phyloP scores from a whole-genome alignment of 1,284 basidiomycete species.

The Fistulina hepatica region DNA sequence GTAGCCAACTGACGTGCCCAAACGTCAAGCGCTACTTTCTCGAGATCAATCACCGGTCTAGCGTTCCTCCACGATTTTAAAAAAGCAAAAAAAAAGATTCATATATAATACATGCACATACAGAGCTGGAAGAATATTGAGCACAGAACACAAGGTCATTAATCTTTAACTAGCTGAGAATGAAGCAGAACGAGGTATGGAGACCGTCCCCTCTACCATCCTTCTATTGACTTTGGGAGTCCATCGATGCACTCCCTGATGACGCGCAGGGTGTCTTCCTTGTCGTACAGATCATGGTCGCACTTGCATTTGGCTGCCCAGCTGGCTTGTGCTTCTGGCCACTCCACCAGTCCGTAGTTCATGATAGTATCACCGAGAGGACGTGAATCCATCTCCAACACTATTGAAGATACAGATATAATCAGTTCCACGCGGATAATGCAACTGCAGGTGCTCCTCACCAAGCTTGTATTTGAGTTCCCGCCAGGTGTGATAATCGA shows the following conservation, averaged over 20 bases:
- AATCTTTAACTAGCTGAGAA: no score
- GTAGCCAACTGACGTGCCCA: no score
- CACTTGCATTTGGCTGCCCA: constrained; percentile 30
- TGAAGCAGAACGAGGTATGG: no score
- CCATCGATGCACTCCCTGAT: constrained; percentile 42
- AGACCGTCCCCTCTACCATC: no score
- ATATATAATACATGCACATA: no score
- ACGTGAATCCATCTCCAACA: constrained; percentile 29
- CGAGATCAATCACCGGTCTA: no score
- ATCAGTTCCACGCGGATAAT: neutral
- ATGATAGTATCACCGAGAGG: constrained; percentile 30
- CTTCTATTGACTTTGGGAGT: constrained; percentile 35
- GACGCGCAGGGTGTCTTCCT: constrained; percentile 39
- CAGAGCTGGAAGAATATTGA: no score
- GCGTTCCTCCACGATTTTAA: no score
- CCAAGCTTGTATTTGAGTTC: constrained; percentile 21
- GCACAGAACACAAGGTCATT: no score
- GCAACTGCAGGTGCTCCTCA: no score
- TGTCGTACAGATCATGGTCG: constrained; percentile 43
- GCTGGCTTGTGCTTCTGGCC: constrained; percentile 25
- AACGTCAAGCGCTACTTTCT: no score
- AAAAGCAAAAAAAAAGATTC: no score
- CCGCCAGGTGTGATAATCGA: constrained; percentile 12
- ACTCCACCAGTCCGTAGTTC: constrained; percentile 25
- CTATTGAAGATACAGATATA: constrained; percentile 17